These are phyloP conservation scores for Spiromastix sp. DNA, from an alignment of 2,329 filamentous ascomycete species.

Conservation along the genomic window DNA sequence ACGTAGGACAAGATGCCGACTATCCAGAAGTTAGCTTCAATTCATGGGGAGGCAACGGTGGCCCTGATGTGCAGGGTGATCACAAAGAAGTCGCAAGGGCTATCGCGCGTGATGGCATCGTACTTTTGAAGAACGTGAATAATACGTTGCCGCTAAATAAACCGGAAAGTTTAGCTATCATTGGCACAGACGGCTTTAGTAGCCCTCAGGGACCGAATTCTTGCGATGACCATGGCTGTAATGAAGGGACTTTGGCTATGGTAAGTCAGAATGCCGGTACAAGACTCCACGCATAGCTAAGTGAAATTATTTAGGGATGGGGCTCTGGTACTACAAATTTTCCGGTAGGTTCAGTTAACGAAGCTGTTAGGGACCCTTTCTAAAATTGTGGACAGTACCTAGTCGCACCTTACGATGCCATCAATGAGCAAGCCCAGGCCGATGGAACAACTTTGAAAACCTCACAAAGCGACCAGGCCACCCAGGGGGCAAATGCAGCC, in stretches of 20 bases:
- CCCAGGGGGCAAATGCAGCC: conserved; percentile 27
- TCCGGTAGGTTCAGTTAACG: conserved; percentile 30
- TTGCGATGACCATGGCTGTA: conserved; percentile 54
- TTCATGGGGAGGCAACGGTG: conserved; percentile 31
- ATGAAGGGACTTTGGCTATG: conserved; percentile 58
- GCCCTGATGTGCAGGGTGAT: conserved; percentile 26
- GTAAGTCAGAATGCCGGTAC: not conserved
- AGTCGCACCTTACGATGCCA: conserved; percentile 32
- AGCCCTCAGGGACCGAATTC: conserved; percentile 36
- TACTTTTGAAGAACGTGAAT: conserved; percentile 36
- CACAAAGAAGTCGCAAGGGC: conserved; percentile 29
- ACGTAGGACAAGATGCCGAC: conserved; percentile 35
- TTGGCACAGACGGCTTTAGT: conserved; percentile 39
- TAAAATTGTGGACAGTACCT: conserved; percentile 30
- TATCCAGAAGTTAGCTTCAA: conserved; percentile 36
- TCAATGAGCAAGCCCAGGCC: conserved; percentile 24
- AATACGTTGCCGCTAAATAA: conserved; percentile 34
- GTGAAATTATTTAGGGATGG: conserved; percentile 41
- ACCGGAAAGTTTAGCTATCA: conserved; percentile 38
- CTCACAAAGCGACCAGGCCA: conserved; percentile 29
- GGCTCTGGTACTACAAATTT: conserved; percentile 62
- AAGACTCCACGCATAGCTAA: not conserved
- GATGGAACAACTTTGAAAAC: conserved; percentile 32
- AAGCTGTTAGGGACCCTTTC: too few species aligned
- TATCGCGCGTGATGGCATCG: conserved; percentile 38